Conservation (phyloP, 768 basidiomycete genomes). For the Megacollybia marginata region DNA sequence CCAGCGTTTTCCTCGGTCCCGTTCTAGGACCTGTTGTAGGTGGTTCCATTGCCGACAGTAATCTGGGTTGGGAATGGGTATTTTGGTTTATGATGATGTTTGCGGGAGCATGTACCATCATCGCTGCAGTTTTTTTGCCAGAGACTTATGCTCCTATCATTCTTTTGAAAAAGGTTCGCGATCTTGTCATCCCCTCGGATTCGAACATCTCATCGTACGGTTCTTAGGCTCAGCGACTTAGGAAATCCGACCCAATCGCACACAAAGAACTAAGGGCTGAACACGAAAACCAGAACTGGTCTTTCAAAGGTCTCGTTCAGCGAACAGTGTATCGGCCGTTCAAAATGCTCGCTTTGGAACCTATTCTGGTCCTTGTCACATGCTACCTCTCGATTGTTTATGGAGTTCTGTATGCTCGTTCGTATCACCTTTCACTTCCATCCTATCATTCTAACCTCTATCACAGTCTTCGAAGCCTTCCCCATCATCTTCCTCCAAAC, state of each 20-base stretch:
- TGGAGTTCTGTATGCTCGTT: constrained; percentile 46
- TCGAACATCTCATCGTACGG: constrained; percentile 12
- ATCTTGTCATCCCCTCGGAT: neutral
- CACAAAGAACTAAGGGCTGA: constrained; percentile 17
- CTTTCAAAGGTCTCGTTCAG: constrained; percentile 22
- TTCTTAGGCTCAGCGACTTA: constrained; percentile 32
- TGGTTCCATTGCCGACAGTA: constrained; percentile 45
- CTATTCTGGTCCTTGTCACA: constrained; percentile 40
- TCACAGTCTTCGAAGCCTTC: constrained; percentile 26
- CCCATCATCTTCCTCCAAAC: constrained; percentile 28
- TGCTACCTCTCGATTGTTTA: constrained; percentile 43
- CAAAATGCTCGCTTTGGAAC: constrained; percentile 41
- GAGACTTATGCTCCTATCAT: constrained; percentile 65
- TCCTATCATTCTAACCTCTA: neutral
- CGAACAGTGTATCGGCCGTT: constrained; percentile 38
- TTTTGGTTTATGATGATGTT: constrained; percentile 70
- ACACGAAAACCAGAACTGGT: constrained; percentile 23
- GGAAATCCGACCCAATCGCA: constrained; percentile 23
- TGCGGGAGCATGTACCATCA: constrained; percentile 39
- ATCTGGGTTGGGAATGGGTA: constrained; percentile 54
- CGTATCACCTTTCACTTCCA: constrained; percentile 15
- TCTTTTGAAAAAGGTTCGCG: constrained; percentile 33
- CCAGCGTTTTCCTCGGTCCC: constrained; percentile 57
- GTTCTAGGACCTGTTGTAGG: constrained; percentile 57
- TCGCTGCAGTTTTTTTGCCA: constrained; percentile 41